These are phyloP conservation scores for Chalciporus sphaerocephalus DNA, from an alignment of 768 basidiomycete species.

Conservation along the genomic window DNA sequence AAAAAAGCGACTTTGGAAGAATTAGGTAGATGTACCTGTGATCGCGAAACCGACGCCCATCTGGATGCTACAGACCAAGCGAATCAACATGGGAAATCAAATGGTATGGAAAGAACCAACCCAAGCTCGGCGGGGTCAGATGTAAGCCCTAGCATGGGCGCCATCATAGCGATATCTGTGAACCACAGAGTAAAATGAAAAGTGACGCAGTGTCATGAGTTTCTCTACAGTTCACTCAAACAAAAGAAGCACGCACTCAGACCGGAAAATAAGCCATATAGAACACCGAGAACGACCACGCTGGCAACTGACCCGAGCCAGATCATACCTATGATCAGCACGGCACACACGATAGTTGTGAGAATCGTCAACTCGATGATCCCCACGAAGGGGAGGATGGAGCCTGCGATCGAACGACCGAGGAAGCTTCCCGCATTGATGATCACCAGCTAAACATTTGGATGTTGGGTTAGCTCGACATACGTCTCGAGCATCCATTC, in stretches of 20 bases:
- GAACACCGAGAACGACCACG: constrained; percentile 38
- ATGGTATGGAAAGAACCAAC: constrained; percentile 12
- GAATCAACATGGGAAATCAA: constrained; percentile 7
- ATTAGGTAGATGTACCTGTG: constrained; percentile 29
- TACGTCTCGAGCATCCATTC: not conserved
- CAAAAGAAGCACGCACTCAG: constrained; percentile 28
- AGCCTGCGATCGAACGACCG: constrained; percentile 43
- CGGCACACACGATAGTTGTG: constrained; percentile 29
- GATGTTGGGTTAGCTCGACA: not conserved
- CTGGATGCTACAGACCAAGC: constrained; percentile 22
- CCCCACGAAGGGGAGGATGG: constrained; percentile 39
- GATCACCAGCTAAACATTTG: constrained; percentile 42
- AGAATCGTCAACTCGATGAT: constrained; percentile 42
- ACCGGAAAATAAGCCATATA: constrained; percentile 50
- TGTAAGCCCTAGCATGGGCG: constrained; percentile 46
- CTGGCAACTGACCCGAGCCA: constrained; percentile 37
- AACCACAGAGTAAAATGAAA: not conserved
- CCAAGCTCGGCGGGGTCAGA: constrained; percentile 50
- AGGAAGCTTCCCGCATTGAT: constrained; percentile 47
- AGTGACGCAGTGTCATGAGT: not conserved
- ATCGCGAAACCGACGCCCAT: constrained; percentile 48
- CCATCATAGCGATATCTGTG: constrained; percentile 36
- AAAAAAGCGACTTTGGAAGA: too few relatives aligned
- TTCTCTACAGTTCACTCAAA: not conserved
- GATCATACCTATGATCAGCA: constrained; percentile 44